Percentiles rank a stretch among this genome's conserved stretches.
Evolutionary conservation across 495 filamentous ascomycete species (phyloP).

Genomic region (Lasiosphaeria hispida): DNA sequence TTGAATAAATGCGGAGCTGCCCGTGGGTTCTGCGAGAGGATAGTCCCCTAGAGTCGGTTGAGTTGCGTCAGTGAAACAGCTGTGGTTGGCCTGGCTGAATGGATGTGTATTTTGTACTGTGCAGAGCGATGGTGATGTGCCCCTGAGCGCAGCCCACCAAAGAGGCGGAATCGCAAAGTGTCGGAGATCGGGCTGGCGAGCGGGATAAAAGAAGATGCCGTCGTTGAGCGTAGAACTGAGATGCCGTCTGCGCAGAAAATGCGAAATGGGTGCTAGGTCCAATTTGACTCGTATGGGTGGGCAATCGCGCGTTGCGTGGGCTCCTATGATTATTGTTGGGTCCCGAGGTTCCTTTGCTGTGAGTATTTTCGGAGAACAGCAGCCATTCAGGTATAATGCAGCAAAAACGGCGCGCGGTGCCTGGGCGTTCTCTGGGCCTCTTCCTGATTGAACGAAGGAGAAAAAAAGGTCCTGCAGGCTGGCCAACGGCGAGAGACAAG

Average conservation of each 20-base stretch:
- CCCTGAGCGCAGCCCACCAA: background rate
- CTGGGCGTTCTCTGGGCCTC: too few relatives aligned
- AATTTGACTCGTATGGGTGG: constrained; percentile 5
- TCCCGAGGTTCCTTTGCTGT: background rate
- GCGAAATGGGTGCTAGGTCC: constrained; percentile 1
- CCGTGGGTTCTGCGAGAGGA: background rate
- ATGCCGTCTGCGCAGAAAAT: constrained; percentile 7
- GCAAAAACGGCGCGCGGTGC: background rate
- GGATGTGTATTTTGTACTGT: background rate
- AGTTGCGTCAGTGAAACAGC: constrained; percentile 5
- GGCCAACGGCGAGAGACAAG: constrained; percentile 1
- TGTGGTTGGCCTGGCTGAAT: constrained; percentile 4
- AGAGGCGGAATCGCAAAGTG: constrained; percentile 4
- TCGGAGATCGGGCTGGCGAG: background rate
- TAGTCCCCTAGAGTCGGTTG: background rate
- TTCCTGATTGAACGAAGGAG: background rate
- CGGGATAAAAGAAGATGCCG: background rate
- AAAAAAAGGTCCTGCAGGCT: constrained; percentile 9
- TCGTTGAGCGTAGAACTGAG: background rate
- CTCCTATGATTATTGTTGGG: background rate
- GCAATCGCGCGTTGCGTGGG: background rate
- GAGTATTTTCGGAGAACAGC: background rate
- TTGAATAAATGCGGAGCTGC: constrained; percentile 5
- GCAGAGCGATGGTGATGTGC: background rate
- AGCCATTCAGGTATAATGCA: background rate